Base-by-base conservation (phyloP, 1,284 basidiomycete genomes). In the Takashimella tepidaria region DNA sequence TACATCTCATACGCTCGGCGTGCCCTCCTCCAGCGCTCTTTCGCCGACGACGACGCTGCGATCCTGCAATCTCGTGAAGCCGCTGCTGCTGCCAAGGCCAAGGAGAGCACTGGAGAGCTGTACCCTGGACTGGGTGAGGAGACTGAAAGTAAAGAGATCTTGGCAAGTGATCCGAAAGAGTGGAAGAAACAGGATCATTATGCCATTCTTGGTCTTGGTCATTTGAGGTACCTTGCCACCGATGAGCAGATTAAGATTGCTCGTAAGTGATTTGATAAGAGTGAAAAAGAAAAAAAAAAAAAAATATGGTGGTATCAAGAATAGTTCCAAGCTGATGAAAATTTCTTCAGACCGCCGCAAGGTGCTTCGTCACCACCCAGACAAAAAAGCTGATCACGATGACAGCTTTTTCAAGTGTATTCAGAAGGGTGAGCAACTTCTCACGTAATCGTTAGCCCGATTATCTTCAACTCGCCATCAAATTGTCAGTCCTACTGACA, bases 161-260 rank as follows among this genome's bases (percentile, higher is more conserved):
- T 95, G 45, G 75, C 79, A 26, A 79, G 85, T 19, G 96, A 98
- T 79, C 90, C 95, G 16, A 98, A 97, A 76, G 92, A 97, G 75
- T 98, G 95, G 95, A 98, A 98, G 89, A 91, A 92, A 83, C 96
- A 98, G 83, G 95, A 98, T 75, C 91, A 98, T 75, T 98, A 98
- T 73, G 89, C 89, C 55, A 90, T 98, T 31, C 86, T 98, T 50
- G 95, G 95, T 67, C 83, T 98, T 4, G 95, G 92, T 23, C 84
- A 88, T 68, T 80, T 97, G 55, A 83, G 95, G 56, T 92, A 89
- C 82, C 85, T 82, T 63, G 95, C 95, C 10, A 91, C 83, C 19
- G 82, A 85, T 40, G 91, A 87, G 57, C 95, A 98, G 73, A 98
- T 98, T 76, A 95, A 93, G 77, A 84, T 96, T 70, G 92, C 95